Evolutionary conservation across 805 yeast species (phyloP), one percentile per base, ranked within the genome.

Genomic region (Saccharomycopsis oosterbeekiorum): DNA sequence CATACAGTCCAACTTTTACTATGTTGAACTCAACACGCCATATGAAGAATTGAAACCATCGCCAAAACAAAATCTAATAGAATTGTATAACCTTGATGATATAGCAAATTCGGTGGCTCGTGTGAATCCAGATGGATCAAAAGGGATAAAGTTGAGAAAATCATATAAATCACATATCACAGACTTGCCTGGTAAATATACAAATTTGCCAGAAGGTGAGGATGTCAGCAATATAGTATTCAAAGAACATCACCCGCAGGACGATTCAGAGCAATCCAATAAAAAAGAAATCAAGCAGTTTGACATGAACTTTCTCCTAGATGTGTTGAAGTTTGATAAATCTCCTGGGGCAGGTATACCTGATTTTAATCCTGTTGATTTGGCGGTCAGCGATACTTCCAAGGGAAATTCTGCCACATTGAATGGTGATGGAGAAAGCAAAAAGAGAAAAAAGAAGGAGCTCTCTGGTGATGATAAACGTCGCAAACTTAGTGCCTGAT

Each of bases 151-250:
- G 74, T 80, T 94, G 60, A 80, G 99, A 68, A 94, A 94, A 73
- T 90, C 97, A 0, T 94, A 94, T 74, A 94, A 94, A 72, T 91
- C 92, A 65, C 98, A 93, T 70, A 87, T 94, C 14, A 78, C 81
- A 43, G 97, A 92, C 67, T 75, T 94, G 36, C 88, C 97, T 0
- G 97, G 92, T 1, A 86, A 85, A 69, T 89, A 84, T 66, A 77
- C 67, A 6, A 68, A 77, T 42, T 83, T 87, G 50, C 88, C 89
- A n/a, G 78, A 73, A 0, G 62, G 59, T 9, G 41, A 60, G 34
- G 65, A 63, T 40, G 56, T 63, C 42, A 61, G 62, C 47, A 61
- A 64, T 1, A 53, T 63, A 19, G 65, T 63, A n/a, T 59, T 51
- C 41, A 34, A 56, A 19, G 61, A 61, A 10, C 40, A 43, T 14